These are phyloP conservation scores for Adansonia madagascariensis DNA, from an alignment of 441 rosid species.

Conservation along the genomic window DNA sequence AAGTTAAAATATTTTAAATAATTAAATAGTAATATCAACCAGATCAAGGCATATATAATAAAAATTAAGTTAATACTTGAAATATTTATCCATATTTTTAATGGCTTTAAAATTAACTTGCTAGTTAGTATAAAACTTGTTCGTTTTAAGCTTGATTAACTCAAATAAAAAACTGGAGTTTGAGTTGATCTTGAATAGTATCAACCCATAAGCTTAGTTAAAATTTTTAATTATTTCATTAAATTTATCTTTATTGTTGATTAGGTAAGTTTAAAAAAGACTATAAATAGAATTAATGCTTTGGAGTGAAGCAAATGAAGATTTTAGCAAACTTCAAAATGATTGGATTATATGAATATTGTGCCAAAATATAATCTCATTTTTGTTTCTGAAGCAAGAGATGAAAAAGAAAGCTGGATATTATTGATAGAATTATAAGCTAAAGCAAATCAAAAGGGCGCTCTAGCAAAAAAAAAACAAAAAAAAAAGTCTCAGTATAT, in stretches of 20 bases:
- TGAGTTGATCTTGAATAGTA: not conserved
- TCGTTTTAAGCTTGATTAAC: not conserved
- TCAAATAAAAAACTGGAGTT: not conserved
- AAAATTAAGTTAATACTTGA: not conserved
- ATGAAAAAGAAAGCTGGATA: not conserved
- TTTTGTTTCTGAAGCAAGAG: not conserved
- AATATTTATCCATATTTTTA: too few species aligned
- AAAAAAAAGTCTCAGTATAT: too few species aligned
- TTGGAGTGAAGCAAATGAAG: not conserved
- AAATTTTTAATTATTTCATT: not conserved
- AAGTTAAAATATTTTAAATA: too few species aligned
- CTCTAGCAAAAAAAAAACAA: too few species aligned
- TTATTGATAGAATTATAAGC: not conserved
- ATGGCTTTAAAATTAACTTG: not conserved
- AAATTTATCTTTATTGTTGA: not conserved
- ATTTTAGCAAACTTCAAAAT: not conserved
- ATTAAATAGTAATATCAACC: not conserved
- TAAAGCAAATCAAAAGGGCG: too few species aligned
- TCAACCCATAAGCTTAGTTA: not conserved
- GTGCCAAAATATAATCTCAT: not conserved
- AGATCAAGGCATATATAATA: not conserved
- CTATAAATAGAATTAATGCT: not conserved
- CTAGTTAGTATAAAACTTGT: not conserved
- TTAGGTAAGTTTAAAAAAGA: not conserved
- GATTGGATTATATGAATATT: not conserved